These are phyloP conservation scores for Saxophila tyrrhenica DNA, from an alignment of 495 filamentous ascomycete genomes.

Conservation along the genomic window DNA sequence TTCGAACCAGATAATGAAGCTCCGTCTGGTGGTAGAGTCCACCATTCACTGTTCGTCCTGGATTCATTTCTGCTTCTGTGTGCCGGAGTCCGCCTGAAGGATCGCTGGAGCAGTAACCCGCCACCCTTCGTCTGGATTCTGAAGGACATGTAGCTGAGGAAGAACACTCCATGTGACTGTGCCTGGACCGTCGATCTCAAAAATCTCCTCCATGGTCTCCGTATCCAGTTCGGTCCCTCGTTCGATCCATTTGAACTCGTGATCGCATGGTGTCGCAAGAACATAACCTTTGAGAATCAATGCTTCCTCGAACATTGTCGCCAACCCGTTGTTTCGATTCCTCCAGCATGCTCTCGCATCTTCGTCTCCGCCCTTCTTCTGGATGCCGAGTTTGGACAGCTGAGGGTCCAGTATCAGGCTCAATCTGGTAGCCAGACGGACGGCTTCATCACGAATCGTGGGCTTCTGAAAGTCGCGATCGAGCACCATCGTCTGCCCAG, in stretches of 20 bases:
- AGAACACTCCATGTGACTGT: constrained; percentile 54
- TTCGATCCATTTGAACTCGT: neutral
- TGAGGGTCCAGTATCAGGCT: neutral
- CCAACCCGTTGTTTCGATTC: neutral
- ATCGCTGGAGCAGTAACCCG: constrained; percentile 34
- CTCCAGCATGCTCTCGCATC: neutral
- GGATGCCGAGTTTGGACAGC: neutral
- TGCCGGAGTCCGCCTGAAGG: neutral
- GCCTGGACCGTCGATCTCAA: constrained; percentile 81
- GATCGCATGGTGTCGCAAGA: neutral
- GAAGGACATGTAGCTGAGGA: constrained; percentile 72
- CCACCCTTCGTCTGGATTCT: constrained; percentile 68
- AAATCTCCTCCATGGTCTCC: constrained; percentile 75
- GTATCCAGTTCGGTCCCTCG: constrained; percentile 49
- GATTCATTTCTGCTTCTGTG: no score
- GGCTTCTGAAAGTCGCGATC: neutral
- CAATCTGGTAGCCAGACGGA: neutral
- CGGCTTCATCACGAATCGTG: neutral
- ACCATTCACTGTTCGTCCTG: no score
- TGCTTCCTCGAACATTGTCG: neutral
- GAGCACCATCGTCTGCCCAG: neutral
- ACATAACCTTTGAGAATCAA: neutral
- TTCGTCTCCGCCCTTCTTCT: neutral
- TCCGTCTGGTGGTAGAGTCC: no score
- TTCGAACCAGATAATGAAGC: no score